Base-by-base conservation (phyloP, 805 yeast genomes). In the Vanderwaltozyma yarrowii region DNA sequence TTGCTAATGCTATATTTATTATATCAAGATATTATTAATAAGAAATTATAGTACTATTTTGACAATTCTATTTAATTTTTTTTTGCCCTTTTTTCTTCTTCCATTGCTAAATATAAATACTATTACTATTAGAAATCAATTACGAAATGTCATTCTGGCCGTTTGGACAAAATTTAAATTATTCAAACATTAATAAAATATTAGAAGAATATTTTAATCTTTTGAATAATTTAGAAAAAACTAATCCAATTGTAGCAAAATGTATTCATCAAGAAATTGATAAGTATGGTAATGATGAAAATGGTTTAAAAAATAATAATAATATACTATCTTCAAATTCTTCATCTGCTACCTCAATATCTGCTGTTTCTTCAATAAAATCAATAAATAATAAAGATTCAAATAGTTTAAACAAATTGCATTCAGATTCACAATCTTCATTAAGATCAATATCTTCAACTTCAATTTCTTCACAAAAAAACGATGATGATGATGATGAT, bases 61-160 rank as follows among this genome's bases (percentile, higher is more conserved):
- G n/a, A n/a, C n/a, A n/a, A n/a, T n/a, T n/a, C n/a, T n/a, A n/a
- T n/a, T n/a, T n/a, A n/a, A n/a, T n/a, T n/a, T n/a, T n/a, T n/a
- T n/a, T n/a, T n/a, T n/a, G n/a, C n/a, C n/a, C n/a, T n/a, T n/a
- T n/a, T n/a, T n/a, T n/a, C n/a, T n/a, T n/a, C n/a, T n/a, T n/a
- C n/a, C n/a, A n/a, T n/a, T n/a, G n/a, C n/a, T n/a, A n/a, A n/a
- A n/a, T n/a, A n/a, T n/a, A n/a, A n/a, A n/a, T n/a, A n/a, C n/a
- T n/a, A n/a, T n/a, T n/a, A n/a, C n/a, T n/a, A n/a, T n/a, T n/a
- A n/a, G n/a, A n/a, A n/a, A n/a, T n/a, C n/a, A n/a, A n/a, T 11
- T 14, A 8, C 25, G 45, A 21, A 19, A 66, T 66, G 71, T 65
- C 71, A 15, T 60, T 61, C 45, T 67, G 71, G 71, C 69, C 69